A percentile compares a stretch with the other conserved stretches of the same genome.
phyloP scores from a whole-genome alignment of 306 rosid species.

The Lathyrus sativus region DNA sequence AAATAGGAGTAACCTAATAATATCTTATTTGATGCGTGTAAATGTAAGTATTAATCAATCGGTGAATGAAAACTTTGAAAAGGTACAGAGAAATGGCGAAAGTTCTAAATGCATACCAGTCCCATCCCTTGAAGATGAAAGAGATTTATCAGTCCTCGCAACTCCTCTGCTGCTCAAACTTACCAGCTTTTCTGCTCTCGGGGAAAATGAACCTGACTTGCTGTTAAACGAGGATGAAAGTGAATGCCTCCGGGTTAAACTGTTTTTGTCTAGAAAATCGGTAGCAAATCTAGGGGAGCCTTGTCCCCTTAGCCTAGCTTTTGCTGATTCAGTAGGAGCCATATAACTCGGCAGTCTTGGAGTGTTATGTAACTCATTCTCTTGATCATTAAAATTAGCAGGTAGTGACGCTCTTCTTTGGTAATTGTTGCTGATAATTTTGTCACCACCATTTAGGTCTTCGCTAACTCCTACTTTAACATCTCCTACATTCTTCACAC shows the following conservation, averaged over 20 bases:
- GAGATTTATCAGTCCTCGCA: slow-evolving; percentile 42
- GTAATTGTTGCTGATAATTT: slow-evolving; percentile 41
- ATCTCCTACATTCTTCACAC: slow-evolving; percentile 34
- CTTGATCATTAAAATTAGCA: slow-evolving; percentile 48
- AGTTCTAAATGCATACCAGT: slow-evolving; percentile 43
- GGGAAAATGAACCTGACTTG: slow-evolving; percentile 49
- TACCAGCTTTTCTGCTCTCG: slow-evolving; percentile 42
- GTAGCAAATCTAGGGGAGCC: slow-evolving; percentile 47
- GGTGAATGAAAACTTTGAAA: slow-evolving; percentile 17
- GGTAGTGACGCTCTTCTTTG: slow-evolving; percentile 57
- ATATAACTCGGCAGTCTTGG: slow-evolving; percentile 62
- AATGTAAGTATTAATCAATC: not conserved
- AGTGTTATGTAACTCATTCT: slow-evolving; percentile 44
- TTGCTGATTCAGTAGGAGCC: slow-evolving; percentile 68
- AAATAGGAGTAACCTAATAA: slow-evolving; percentile 1
- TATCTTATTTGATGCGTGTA: not conserved
- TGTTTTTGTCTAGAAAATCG: slow-evolving; percentile 45
- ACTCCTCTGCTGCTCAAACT: slow-evolving; percentile 46
- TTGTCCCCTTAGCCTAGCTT: slow-evolving; percentile 61
- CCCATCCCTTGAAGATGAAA: slow-evolving; percentile 53
- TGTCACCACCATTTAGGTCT: slow-evolving; percentile 41
- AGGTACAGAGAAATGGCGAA: slow-evolving; percentile 4
- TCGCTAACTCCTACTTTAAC: slow-evolving; percentile 35
- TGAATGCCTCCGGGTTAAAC: slow-evolving; percentile 55
- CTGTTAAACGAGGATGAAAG: slow-evolving; percentile 47